Evolutionary conservation across 1,284 basidiomycete species (phyloP).

Genomic region (Malassezia cuniculi): DNA sequence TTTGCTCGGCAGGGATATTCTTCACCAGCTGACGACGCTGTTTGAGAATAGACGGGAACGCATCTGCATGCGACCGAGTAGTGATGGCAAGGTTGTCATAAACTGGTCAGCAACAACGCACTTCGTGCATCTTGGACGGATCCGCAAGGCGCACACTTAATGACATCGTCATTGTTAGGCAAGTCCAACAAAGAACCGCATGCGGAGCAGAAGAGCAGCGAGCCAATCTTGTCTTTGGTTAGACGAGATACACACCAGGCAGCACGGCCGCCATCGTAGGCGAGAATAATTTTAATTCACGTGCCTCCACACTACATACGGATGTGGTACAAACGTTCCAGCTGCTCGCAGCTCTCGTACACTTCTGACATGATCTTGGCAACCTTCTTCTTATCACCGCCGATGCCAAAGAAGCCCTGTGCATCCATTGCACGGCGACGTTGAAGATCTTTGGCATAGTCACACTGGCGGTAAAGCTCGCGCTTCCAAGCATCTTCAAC

Average conservation of each 20-base stretch:
- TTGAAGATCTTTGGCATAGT: constrained; percentile 12
- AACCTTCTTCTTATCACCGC: constrained; percentile 24
- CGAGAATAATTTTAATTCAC: constrained; percentile 9
- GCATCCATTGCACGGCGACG: constrained; percentile 9
- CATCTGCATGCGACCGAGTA: constrained; percentile 79
- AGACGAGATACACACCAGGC: not conserved
- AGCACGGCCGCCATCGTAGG: not conserved
- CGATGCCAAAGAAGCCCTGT: constrained; percentile 13
- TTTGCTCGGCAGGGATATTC: constrained; percentile 19
- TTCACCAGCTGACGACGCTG: constrained; percentile 77
- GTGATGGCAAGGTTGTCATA: constrained; percentile 84
- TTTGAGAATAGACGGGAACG: constrained; percentile 76
- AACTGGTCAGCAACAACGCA: constrained; percentile 51
- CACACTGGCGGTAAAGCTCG: constrained; percentile 15
- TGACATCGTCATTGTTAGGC: constrained; percentile 62
- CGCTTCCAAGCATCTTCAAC: constrained; percentile 15
- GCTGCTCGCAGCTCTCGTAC: constrained; percentile 37
- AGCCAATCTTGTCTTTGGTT: constrained; percentile 56
- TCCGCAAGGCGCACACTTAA: constrained; percentile 76
- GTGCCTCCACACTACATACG: constrained; percentile 5
- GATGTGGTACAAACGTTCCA: constrained; percentile 21
- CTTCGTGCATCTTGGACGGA: constrained; percentile 57
- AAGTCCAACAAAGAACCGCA: constrained; percentile 81
- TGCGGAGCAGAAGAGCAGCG: constrained; percentile 79
- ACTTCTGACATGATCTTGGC: constrained; percentile 28